Base-by-base conservation (phyloP, 345 rosid genomes). In the Dipteronia sinensis region DNA sequence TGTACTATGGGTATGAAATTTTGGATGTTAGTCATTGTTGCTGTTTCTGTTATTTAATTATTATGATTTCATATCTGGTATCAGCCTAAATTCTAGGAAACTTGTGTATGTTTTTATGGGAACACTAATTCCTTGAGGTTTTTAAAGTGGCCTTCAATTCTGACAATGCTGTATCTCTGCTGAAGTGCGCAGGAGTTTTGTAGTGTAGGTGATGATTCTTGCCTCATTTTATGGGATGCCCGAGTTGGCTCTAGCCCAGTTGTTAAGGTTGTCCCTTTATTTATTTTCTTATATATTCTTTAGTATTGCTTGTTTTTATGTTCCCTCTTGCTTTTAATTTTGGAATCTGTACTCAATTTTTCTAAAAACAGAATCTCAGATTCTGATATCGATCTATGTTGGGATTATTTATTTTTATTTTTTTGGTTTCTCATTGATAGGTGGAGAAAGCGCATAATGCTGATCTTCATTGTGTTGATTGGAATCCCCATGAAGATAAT, bases 201-300 rank as follows among this genome's bases (percentile, higher is more conserved):
- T 84, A 97, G 99, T 62, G 99, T 97, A 47, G 98, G 98, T 80
- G 99, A 97, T 81, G 99, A 97, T 86, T 91, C 99, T 79, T 93
- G 99, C 89, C 99, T 97, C 73, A 94, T 97, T 83, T 81, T 97
- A 15, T 97, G 99, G 99, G 98, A 94, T 97, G 97, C 96, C 58
- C 96, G 99, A 65, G 83, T 84, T 75, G 99, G 99, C 67, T 82
- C 92, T 62, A 86, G 85, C 83, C 99, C 98, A 51, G 84, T 83
- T 71, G 81, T 90, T 22, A 97, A 97, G 98, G 99, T 94, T 68
- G 12, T 20, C 22, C 23, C 73, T 20, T 9, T 68, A 38, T 12
- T 63, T 61, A 15, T 77, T 51, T 13, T 67, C 47, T 72, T 71
- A 0, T 13, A 44, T 64, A 49, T 42, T 10, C 42, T 44, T 34